These are phyloP conservation scores for Wickerhamomyces mucosus DNA, from an alignment of 805 yeast species.

Conservation along the genomic window DNA sequence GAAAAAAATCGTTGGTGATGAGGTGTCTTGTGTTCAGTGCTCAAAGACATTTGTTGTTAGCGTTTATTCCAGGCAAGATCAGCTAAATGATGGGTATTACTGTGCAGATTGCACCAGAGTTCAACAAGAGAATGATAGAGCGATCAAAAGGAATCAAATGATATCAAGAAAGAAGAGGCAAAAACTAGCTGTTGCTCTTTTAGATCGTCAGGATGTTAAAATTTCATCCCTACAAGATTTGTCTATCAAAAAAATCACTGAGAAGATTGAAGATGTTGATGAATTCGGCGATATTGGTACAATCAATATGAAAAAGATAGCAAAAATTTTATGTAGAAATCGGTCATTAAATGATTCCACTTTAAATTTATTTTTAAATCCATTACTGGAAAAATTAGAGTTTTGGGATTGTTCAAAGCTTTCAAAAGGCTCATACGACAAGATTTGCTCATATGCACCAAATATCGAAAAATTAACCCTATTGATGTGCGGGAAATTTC, in stretches of 20 bases:
- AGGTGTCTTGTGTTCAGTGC: constrained; percentile 58
- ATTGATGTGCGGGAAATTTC: constrained; percentile 90
- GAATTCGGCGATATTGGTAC: constrained; percentile 82
- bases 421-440: constrained; percentile 50
- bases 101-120: constrained; percentile 53
- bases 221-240: constrained; percentile 73
- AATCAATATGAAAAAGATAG: constrained; percentile 58
- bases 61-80: constrained; percentile 49
- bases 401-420: constrained; percentile 92
- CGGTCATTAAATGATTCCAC: constrained; percentile 71
- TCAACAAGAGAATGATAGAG: constrained; percentile 31
- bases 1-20: constrained; percentile 34
- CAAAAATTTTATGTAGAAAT: constrained; percentile 71
- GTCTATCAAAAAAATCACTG: constrained; percentile 61
- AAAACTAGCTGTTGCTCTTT: constrained; percentile 73
- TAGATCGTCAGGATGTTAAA: constrained; percentile 56
- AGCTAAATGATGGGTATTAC: constrained; percentile 47
- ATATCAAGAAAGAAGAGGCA: constrained; percentile 67
- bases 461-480: constrained; percentile 54
- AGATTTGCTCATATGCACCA: constrained; percentile 75
- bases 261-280: constrained; percentile 65
- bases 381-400: constrained; percentile 46
- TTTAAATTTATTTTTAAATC: constrained; percentile 59
- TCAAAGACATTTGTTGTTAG: constrained; percentile 46
- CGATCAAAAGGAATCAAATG: constrained; percentile 41